Conservation (phyloP, 768 basidiomycete species). For the Rhodotorula kratochvilovae region DNA sequence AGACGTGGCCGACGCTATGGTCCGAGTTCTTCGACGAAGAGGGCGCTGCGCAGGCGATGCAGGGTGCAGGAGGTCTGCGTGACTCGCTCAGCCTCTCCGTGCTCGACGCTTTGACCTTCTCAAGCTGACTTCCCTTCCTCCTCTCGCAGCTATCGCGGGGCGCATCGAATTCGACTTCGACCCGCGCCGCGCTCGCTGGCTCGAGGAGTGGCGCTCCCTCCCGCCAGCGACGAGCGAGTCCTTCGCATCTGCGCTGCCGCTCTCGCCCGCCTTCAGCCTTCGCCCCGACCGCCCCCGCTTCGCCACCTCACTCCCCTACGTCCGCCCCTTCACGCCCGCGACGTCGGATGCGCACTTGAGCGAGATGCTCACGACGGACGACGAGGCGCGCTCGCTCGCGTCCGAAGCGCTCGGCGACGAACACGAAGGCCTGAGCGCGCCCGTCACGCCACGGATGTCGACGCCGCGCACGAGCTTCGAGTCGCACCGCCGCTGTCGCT, state of each 20-base stretch:
- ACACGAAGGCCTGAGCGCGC: neutral
- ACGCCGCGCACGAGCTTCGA: neutral
- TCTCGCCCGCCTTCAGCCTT: neutral
- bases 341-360: neutral
- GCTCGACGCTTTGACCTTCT: too few relatives aligned
- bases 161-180: constrained; percentile 86
- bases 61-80: constrained; percentile 11
- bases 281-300: neutral
- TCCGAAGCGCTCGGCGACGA: neutral
- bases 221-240: constrained; percentile 50
- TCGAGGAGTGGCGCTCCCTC: constrained; percentile 63
- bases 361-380: neutral
- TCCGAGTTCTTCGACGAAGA: constrained; percentile 56
- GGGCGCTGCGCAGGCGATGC: neutral
- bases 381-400: neutral
- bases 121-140: constrained; percentile 40
- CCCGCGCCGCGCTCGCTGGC: constrained; percentile 69
- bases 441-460: neutral
- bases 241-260: neutral
- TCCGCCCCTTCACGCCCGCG: constrained; percentile 5
- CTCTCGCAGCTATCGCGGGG: constrained; percentile 62
- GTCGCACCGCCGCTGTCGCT: neutral
- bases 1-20: constrained; percentile 72
- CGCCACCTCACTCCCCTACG: constrained; percentile 11
- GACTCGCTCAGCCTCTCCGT: neutral